phyloP scores from a whole-genome alignment of 106 monocot species.

The Acanthochlamys bracteata region DNA sequence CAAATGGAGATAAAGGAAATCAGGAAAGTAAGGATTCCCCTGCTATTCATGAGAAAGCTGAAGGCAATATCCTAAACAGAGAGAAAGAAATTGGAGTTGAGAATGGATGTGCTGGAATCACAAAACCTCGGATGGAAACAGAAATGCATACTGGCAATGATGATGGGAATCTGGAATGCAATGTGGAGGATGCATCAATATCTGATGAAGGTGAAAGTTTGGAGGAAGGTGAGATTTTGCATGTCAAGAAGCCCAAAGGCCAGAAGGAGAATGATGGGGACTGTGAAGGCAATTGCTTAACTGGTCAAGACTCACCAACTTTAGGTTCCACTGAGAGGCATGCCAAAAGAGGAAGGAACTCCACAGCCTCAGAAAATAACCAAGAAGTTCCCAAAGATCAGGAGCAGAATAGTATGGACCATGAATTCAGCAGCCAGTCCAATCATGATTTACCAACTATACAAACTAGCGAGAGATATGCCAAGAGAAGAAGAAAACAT shows the following conservation, averaged over 20 bases:
- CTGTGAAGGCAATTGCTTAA: background rate
- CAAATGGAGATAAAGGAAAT: background rate
- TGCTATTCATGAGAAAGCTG: background rate
- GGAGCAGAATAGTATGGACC: background rate
- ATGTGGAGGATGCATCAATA: background rate
- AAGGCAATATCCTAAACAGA: background rate
- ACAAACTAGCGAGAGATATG: slow-evolving; percentile 2
- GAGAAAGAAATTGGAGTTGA: background rate
- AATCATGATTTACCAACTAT: background rate
- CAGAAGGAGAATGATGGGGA: background rate
- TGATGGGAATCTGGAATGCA: background rate
- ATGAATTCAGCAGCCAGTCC: background rate
- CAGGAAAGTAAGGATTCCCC: background rate
- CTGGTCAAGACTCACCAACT: too few species aligned
- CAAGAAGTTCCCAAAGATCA: too few species aligned
- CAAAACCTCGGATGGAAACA: slow-evolving; percentile 5
- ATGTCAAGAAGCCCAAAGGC: slow-evolving; percentile 6
- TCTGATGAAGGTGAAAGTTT: background rate
- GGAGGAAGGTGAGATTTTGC: background rate
- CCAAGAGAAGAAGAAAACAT: slow-evolving; percentile 5
- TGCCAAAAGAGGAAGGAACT: too few species aligned
- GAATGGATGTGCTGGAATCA: background rate
- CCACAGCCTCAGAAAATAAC: too few species aligned
- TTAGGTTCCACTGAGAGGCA: too few species aligned
- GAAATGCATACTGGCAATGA: slow-evolving; percentile 5